Evolutionary conservation across 169 alveolate genomes (phyloP), one percentile per base, ranked within the genome.

Genomic region (Eimeria praecox): DNA sequence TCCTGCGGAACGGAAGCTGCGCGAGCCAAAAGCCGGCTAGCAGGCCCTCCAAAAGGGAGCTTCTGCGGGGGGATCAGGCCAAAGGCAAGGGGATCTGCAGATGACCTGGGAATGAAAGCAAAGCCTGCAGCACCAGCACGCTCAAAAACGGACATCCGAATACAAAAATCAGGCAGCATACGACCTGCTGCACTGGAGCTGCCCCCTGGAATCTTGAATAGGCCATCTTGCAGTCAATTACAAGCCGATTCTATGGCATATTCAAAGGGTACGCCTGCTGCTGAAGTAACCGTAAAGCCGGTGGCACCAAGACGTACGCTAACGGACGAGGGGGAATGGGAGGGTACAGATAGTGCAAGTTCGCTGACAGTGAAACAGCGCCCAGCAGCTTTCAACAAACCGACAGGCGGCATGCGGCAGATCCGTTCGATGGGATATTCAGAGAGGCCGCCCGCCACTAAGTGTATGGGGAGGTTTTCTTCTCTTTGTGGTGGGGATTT

Each of bases 81-180:
- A 71, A 71, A 71, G 49, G 82, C 78, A 42, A 66, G 12, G 42
- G 78, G 24, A 12, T n/a, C 78, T 30, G 78, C n/a, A 66, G 78
- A 38, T 18, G 16, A 33, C 46, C 49, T 16, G 33, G 42, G 14
- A 16, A 33, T 1, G 82, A 71, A 71, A 1, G 52, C 82, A 18
- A 33, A 18, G 49, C 27, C 52, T 18, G 33, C 14, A n/a, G 24
- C 82, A 71, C 49, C 82, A 38, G 82, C 1, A 5, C 82, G 49
- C 82, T 6, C 30, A 35, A n/a, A 33, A 14, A 71, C 46, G 35
- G 82, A 71, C 52, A 16, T 10, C 38, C 3, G 14, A 14, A 71
- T 71, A 38, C 52, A 71, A 16, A 14, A 33, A 18, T 16, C 49
- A 35, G 40, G 12, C 52, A 35, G 3, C 20, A 49, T 38, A 71